Conservation (phyloP, 257 asterid species). For the Nicotiana benthamiana region DNA sequence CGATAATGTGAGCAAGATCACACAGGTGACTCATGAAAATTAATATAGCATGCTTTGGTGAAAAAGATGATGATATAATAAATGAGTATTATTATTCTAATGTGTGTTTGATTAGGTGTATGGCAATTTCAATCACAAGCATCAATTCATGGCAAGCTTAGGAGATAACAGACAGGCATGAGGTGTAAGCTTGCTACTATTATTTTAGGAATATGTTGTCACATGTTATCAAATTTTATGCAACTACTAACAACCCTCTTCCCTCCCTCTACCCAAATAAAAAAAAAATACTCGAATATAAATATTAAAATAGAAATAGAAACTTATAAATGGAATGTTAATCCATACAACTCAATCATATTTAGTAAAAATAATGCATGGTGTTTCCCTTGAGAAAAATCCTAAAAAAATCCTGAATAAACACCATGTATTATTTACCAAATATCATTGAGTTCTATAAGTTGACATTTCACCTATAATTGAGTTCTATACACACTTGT, state of each 20-base stretch:
- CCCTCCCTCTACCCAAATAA: background rate
- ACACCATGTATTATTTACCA: background rate
- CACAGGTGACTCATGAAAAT: background rate
- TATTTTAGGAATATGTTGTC: slow-evolving; percentile 13
- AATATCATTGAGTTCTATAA: background rate
- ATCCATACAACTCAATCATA: background rate
- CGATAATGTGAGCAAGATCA: background rate
- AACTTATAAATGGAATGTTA: background rate
- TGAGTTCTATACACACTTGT: background rate
- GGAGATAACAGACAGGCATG: slow-evolving; percentile 33
- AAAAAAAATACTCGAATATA: background rate
- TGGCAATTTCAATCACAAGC: slow-evolving; percentile 11
- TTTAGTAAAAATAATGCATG: background rate
- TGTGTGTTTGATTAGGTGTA: slow-evolving; percentile 1
- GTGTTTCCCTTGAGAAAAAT: background rate
- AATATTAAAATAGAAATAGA: background rate
- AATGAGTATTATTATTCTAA: background rate
- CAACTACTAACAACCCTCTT: background rate
- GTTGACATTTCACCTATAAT: too few relatives aligned
- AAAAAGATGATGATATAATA: background rate
- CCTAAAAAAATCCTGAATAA: background rate
- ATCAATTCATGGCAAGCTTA: slow-evolving; percentile 12
- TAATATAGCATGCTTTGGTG: background rate
- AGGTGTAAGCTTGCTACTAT: slow-evolving; percentile 23
- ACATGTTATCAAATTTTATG: slow-evolving; percentile 11